These are phyloP conservation scores for Clarireedia hainanense DNA, from an alignment of 2,329 filamentous ascomycete species.

Conservation along the genomic window DNA sequence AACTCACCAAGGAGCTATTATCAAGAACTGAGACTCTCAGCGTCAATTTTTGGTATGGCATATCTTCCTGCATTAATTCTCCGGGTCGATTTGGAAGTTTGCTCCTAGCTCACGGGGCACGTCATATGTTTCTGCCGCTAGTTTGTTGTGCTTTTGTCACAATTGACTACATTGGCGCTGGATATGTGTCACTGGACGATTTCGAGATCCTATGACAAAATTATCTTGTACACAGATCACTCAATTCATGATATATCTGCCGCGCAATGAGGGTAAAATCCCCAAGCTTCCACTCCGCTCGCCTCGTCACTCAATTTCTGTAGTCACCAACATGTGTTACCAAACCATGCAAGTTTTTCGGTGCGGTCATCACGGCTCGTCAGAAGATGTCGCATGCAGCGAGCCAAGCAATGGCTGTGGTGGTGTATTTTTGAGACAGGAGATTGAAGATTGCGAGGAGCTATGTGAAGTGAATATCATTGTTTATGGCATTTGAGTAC, in stretches of 20 bases:
- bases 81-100: background rate
- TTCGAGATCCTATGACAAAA: background rate
- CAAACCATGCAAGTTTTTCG: constrained; percentile 24
- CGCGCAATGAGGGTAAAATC: background rate
- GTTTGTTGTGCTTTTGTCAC: constrained; percentile 2
- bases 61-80: background rate
- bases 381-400: constrained; percentile 16
- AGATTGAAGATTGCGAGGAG: constrained; percentile 17
- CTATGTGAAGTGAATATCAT: constrained; percentile 12
- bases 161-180: background rate
- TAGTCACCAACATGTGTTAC: constrained; percentile 21
- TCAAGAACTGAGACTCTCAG: constrained; percentile 11
- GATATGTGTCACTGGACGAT: background rate
- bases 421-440: constrained; percentile 21
- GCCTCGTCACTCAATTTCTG: background rate
- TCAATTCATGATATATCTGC: background rate
- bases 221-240: background rate
- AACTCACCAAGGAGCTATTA: constrained; percentile 40
- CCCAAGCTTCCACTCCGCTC: background rate
- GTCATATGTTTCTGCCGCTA: background rate
- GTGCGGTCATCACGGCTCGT: constrained; percentile 20
- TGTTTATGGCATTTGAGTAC: background rate
- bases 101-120: background rate
- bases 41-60: background rate
- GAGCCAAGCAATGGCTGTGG: constrained; percentile 16